Evolutionary conservation across 2,329 filamentous ascomycete species (phyloP), one percentile per base, ranked within the genome.

Genomic region (Fusarium duplospermum): DNA sequence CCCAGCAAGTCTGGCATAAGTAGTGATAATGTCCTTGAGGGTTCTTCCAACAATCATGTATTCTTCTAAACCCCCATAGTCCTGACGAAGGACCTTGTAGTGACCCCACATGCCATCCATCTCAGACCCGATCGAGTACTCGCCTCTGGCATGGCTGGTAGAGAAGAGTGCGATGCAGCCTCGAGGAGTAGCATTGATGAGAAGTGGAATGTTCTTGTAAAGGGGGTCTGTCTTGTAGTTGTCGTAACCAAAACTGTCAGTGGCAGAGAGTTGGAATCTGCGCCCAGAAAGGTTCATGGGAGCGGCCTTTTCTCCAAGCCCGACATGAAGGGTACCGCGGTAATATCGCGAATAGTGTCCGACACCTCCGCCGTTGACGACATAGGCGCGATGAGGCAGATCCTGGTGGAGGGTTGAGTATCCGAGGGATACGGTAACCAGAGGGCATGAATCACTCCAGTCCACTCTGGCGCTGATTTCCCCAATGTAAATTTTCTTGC

Each of bases 81-180:
- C 91, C 80, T 94, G 92, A 9, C 92, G 88, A 76, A 93, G 93
- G 22, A 93, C 91, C 80, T 94, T 94, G 87, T 90, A 94, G 66
- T 88, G 89, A 1, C 92, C 92, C 91, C 92, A 94, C 82, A 94
- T 88, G 31, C 92, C 92, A 77, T 94, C 93, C 81, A 94, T 92
- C 80, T 94, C 92, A 1, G 90, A 89, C 3, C 92, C 93, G 9
- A 94, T 85, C 10, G 88, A 89, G 84, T 91, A 94, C 18, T 87
- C 87, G 0, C 91, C 92, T 61, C 92, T 84, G 1, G 87, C 85
- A 77, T 94, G 90, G 3, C 88, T 89, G 0, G 91, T 92, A 0
- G 92, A 93, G 80, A 94, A 93, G 20, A 91, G 87, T 0, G 87
- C 92, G 0, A 94, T 87, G 60, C 89, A 92, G 0, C 91, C 92